Evolutionary conservation across 2,329 filamentous ascomycete genomes (phyloP).

Genomic region (Drechslerella coelobrocha): DNA sequence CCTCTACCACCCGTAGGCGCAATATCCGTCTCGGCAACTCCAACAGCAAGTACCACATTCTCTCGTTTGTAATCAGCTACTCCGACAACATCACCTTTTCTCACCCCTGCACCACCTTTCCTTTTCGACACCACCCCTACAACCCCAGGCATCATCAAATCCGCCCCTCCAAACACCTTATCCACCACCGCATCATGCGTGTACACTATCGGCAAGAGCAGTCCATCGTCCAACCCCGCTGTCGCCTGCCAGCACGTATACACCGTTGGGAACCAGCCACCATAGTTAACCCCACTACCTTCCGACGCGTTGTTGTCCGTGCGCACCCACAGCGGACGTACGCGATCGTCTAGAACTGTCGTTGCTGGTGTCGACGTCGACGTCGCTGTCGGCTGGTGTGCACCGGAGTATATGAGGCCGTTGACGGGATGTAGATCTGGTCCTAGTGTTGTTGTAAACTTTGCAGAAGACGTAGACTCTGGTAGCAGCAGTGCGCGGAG

Average conservation of each 20-base stretch:
- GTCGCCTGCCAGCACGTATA: slow-evolving; percentile 72
- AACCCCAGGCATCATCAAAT: slow-evolving; percentile 73
- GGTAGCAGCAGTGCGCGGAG: slow-evolving; percentile 67
- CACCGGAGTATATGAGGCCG: slow-evolving; percentile 70
- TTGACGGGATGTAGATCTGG: slow-evolving; percentile 68
- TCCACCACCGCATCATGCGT: slow-evolving; percentile 68
- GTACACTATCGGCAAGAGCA: slow-evolving; percentile 70
- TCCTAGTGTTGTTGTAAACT: slow-evolving; percentile 71
- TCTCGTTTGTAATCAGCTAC: slow-evolving; percentile 68
- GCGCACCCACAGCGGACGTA: slow-evolving; percentile 71
- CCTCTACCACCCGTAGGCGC: slow-evolving; percentile 64
- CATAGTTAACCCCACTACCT: slow-evolving; percentile 54
- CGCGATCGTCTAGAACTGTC: slow-evolving; percentile 58
- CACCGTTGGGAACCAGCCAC: slow-evolving; percentile 63
- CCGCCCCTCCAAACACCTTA: slow-evolving; percentile 70
- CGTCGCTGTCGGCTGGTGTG: slow-evolving; percentile 61
- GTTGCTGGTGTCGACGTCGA: too few species aligned
- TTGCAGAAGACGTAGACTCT: slow-evolving; percentile 68
- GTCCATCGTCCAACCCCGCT: slow-evolving; percentile 60
- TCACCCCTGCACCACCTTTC: slow-evolving; percentile 60
- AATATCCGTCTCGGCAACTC: slow-evolving; percentile 70
- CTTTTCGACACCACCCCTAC: slow-evolving; percentile 62
- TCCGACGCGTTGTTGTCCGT: slow-evolving; percentile 63
- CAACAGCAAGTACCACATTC: slow-evolving; percentile 69
- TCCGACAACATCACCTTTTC: slow-evolving; percentile 68